Evolutionary conservation across 768 basidiomycete species (phyloP).

Genomic region (Rubroboletus satanas): DNA sequence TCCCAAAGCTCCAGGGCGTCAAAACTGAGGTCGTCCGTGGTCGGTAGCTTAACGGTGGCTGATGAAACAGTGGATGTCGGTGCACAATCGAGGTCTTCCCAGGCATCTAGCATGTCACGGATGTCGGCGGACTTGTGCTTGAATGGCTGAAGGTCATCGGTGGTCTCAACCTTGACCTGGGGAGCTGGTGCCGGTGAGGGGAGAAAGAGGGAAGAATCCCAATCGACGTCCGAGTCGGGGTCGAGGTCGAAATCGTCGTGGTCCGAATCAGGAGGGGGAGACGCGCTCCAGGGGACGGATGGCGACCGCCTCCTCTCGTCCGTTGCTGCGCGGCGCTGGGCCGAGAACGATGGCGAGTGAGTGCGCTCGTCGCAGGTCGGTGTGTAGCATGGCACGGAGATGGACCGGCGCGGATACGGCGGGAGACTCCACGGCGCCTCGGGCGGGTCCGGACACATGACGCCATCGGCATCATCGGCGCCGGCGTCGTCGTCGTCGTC

Average conservation of each 20-base stretch:
- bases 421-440: slow-evolving; percentile 49
- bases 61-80: slow-evolving; percentile 25
- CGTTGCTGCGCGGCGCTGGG: slow-evolving; percentile 18
- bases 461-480: slow-evolving; percentile 18
- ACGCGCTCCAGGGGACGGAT: slow-evolving; percentile 56
- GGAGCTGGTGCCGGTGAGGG: slow-evolving; percentile 20
- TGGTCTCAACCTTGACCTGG: slow-evolving; percentile 19
- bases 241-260: slow-evolving; percentile 46
- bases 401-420: slow-evolving; percentile 54
- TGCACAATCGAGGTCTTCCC: slow-evolving; percentile 57
- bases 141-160: slow-evolving; percentile 34
- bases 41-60: slow-evolving; percentile 29
- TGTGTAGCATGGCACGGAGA: slow-evolving; percentile 54
- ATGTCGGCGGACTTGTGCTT: slow-evolving; percentile 63
- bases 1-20: slow-evolving; percentile 40
- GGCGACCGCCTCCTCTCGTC: slow-evolving; percentile 49
- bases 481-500: slow-evolving; percentile 28
- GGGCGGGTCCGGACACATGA: slow-evolving; percentile 16
- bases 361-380: slow-evolving; percentile 39
- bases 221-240: slow-evolving; percentile 55
- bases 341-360: slow-evolving; percentile 27
- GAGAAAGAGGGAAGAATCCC: slow-evolving; percentile 42
- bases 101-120: slow-evolving; percentile 61
- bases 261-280: slow-evolving; percentile 67
- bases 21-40: slow-evolving; percentile 39